Percentiles rank a stretch among this genome's conserved stretches.
phyloP scores from a whole-genome alignment of 2,329 filamentous ascomycete genomes.

The Exserohilum turcica region DNA sequence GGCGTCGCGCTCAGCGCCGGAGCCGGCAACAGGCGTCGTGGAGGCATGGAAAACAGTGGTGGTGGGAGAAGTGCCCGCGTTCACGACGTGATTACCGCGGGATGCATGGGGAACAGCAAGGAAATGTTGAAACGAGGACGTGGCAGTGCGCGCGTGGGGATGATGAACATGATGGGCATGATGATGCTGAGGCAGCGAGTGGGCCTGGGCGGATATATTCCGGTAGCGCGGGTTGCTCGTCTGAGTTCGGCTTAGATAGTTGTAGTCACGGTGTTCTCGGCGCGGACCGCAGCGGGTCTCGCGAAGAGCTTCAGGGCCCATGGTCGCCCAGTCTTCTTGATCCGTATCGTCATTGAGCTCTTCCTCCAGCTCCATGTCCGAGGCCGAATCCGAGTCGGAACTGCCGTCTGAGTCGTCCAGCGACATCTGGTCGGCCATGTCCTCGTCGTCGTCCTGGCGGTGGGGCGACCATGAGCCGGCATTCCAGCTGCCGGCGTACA shows the following conservation, averaged over 20 bases:
- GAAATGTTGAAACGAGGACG: slow-evolving; percentile 34
- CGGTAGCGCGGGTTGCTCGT: slow-evolving; percentile 36
- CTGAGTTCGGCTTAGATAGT: slow-evolving; percentile 46
- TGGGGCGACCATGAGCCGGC: slow-evolving; percentile 76
- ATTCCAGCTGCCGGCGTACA: slow-evolving; percentile 63
- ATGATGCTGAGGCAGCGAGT: slow-evolving; percentile 35
- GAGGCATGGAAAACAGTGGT: slow-evolving; percentile 35
- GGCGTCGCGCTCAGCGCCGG: slow-evolving; percentile 72
- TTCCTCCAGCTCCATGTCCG: slow-evolving; percentile 70
- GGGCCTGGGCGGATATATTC: slow-evolving; percentile 34
- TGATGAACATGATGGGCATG: too few relatives aligned
- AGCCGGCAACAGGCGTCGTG: slow-evolving; percentile 32
- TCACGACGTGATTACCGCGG: slow-evolving; percentile 36
- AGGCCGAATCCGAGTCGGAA: slow-evolving; percentile 73
- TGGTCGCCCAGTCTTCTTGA: slow-evolving; percentile 92
- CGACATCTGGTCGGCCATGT: slow-evolving; percentile 89
- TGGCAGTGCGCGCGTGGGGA: slow-evolving; percentile 16
- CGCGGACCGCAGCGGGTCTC: slow-evolving; percentile 52
- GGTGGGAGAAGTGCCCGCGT: slow-evolving; percentile 25
- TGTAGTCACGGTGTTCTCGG: slow-evolving; percentile 46
- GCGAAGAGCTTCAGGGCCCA: slow-evolving; percentile 84
- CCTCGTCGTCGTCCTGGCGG: slow-evolving; percentile 48
- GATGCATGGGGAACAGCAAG: slow-evolving; percentile 40
- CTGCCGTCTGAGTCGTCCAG: slow-evolving; percentile 69
- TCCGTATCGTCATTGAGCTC: slow-evolving; percentile 84